Evolutionary conservation across 2,329 filamentous ascomycete genomes (phyloP).

Genomic region (Exophiala phaeomuriformis): DNA sequence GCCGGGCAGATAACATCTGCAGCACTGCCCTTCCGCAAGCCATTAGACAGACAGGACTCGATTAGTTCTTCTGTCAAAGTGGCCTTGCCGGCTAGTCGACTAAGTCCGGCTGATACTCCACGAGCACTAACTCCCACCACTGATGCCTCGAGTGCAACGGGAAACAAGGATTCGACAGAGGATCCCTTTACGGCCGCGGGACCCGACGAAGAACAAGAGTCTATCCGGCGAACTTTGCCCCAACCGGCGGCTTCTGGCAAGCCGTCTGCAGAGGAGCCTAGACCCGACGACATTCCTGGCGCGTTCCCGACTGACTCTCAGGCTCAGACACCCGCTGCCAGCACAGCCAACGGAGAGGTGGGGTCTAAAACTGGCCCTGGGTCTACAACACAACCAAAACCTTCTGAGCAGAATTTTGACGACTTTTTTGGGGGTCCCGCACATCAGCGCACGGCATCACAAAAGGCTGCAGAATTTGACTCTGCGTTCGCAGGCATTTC

Average conservation of each 20-base stretch:
- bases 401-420: slow-evolving; percentile 35
- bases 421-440: slow-evolving; percentile 40
- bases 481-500: slow-evolving; percentile 42
- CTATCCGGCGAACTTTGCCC: slow-evolving; percentile 21
- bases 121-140: slow-evolving; percentile 38
- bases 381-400: slow-evolving; percentile 20
- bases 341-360: slow-evolving; percentile 8
- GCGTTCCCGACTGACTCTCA: slow-evolving; percentile 41
- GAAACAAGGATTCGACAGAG: slow-evolving; percentile 14
- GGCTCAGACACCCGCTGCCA: slow-evolving; percentile 19
- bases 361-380: background rate
- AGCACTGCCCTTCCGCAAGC: slow-evolving; percentile 62
- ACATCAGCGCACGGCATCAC: slow-evolving; percentile 40
- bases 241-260: slow-evolving; percentile 15
- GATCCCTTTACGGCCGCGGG: slow-evolving; percentile 24
- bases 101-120: slow-evolving; percentile 47
- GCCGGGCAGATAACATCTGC: slow-evolving; percentile 71
- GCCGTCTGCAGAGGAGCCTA: slow-evolving; percentile 6
- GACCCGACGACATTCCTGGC: slow-evolving; percentile 38
- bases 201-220: slow-evolving; percentile 27
- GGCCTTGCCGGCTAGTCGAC: slow-evolving; percentile 62
- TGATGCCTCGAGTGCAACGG: slow-evolving; percentile 30
- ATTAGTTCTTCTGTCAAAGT: slow-evolving; percentile 70
- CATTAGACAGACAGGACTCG: slow-evolving; percentile 54
- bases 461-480: slow-evolving; percentile 43